Evolutionary conservation across 768 basidiomycete genomes (phyloP).

Genomic region (Candolleomyces eurysporus): DNA sequence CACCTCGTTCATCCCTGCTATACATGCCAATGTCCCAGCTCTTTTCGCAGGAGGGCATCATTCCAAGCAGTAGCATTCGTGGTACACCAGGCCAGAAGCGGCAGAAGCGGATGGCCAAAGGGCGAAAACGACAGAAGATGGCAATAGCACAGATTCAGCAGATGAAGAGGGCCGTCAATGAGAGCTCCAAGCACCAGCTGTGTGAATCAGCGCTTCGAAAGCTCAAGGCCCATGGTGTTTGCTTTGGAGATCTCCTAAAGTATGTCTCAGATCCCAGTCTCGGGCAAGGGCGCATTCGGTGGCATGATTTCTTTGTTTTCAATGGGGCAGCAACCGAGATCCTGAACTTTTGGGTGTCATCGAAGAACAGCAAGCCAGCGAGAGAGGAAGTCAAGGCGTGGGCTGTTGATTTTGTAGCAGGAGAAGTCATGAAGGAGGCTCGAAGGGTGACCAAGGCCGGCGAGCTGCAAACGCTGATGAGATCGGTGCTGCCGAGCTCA

Average conservation of each 20-base stretch:
- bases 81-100: too few species aligned
- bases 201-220: constrained; percentile 8
- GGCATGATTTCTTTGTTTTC: constrained; percentile 21
- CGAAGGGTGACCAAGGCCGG: constrained; percentile 14
- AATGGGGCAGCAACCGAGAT: constrained; percentile 12
- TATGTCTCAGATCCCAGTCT: constrained; percentile 25
- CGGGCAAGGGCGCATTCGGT: constrained; percentile 15
- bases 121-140: too few species aligned
- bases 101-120: too few species aligned
- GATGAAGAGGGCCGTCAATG: background rate
- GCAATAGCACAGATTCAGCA: background rate
- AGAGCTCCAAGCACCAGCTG: background rate
- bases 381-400: background rate
- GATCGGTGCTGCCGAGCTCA: too few species aligned
- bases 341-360: constrained; percentile 25
- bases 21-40: too few species aligned
- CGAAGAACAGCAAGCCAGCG: constrained; percentile 12
- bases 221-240: constrained; percentile 6
- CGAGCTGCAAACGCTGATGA: too few species aligned
- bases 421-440: constrained; percentile 16
- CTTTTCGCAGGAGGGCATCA: too few species aligned
- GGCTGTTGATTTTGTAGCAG: background rate
- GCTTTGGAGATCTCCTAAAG: constrained; percentile 18
- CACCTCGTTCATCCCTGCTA: too few species aligned
- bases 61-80: too few species aligned